Base-by-base conservation (phyloP, 2,329 filamentous ascomycete species). In the Elsinoe necatrix region DNA sequence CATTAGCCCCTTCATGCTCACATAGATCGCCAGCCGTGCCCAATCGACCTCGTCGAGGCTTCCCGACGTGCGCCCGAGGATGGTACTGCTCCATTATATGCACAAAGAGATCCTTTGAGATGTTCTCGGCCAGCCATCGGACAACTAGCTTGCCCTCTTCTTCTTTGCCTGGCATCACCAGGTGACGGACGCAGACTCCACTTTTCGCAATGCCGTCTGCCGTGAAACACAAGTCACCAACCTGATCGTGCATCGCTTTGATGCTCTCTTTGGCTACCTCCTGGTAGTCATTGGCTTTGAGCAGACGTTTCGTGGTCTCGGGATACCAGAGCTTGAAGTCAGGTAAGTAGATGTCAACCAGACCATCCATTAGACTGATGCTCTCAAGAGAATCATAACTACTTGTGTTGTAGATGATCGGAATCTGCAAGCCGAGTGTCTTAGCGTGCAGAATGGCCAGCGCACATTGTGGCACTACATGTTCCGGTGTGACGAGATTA, bases 61-160 rank as follows among this genome's bases (percentile, higher is more conserved):
- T 92, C 2, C 89, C 89, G 0, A 95, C 89, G 68, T 95, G 83
- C 0, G 87, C 89, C 61, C 86, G 81, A 0, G 88, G 88, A 60
- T 83, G 83, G 66, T 93, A 93, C 71, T 95, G 89, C 70, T 95
- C 88, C 88, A 93, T 93, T 62, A 95, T 84, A 67, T 95, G 85
- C 59, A 93, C 80, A 69, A 91, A 92, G 42, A 86, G 77, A 68
- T 93, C 87, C 56, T 74, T 78, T 2, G 85, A 88, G 1, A 95
- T 77, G 54, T 89, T 80, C 25, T 79, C 74, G 0, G 87, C 88
- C 14, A 95, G 74, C 77, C 87, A 95, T 60, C 73, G 77, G 76
- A 95, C 85, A 59, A 95, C 93, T 60, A 82, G 75, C 52, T 77
- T 76, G 0, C 85, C 85, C 70, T 93, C 88, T 16, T 80, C 80